A percentile compares a stretch with the other conserved stretches of the same genome.
phyloP scores from a whole-genome alignment of 1,284 basidiomycete species.

The Ustilago hordei region DNA sequence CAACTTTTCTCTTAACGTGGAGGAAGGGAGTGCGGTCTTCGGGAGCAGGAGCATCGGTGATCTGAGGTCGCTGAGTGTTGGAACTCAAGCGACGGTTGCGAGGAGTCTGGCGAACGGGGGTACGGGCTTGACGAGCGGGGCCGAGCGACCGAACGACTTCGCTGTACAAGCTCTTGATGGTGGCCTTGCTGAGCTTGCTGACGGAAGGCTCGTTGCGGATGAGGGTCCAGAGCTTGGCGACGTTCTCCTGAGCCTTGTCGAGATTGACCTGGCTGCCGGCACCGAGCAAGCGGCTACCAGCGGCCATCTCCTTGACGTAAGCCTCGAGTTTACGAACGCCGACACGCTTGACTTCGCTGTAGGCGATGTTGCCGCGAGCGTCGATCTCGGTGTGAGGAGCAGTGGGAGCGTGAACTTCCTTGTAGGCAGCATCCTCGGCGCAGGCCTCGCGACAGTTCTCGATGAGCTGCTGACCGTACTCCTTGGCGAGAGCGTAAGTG shows the following conservation, averaged over 20 bases:
- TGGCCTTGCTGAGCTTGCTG: conserved; percentile 94
- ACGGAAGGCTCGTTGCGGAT: conserved; percentile 97
- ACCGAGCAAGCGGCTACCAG: conserved; percentile 77
- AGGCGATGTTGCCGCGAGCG: conserved; percentile 91
- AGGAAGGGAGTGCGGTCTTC: conserved; percentile 89
- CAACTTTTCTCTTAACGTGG: conserved; percentile 97
- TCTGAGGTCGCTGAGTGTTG: conserved; percentile 50
- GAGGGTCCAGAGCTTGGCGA: conserved; percentile 94
- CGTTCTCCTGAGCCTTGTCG: conserved; percentile 95
- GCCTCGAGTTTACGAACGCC: conserved; percentile 97
- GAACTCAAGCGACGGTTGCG: conserved; percentile 72
- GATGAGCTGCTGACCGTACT: conserved; percentile 94
- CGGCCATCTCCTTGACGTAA: conserved; percentile 98
- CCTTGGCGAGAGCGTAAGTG: conserved; percentile 91
- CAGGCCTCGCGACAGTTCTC: conserved; percentile 91
- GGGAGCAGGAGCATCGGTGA: conserved; percentile 52
- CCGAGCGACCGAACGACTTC: conserved; percentile 83
- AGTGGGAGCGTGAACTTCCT: conserved; percentile 79
- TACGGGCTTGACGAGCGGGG: conserved; percentile 74
- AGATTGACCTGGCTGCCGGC: conserved; percentile 71
- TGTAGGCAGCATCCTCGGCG: conserved; percentile 85
- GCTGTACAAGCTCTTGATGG: conserved; percentile 95
- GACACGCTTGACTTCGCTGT: conserved; percentile 91
- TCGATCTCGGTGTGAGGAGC: conserved; percentile 94
- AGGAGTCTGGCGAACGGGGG: conserved; percentile 72